phyloP scores from a whole-genome alignment of 1,284 basidiomycete genomes.

The Sanghuangporus weigelae region DNA sequence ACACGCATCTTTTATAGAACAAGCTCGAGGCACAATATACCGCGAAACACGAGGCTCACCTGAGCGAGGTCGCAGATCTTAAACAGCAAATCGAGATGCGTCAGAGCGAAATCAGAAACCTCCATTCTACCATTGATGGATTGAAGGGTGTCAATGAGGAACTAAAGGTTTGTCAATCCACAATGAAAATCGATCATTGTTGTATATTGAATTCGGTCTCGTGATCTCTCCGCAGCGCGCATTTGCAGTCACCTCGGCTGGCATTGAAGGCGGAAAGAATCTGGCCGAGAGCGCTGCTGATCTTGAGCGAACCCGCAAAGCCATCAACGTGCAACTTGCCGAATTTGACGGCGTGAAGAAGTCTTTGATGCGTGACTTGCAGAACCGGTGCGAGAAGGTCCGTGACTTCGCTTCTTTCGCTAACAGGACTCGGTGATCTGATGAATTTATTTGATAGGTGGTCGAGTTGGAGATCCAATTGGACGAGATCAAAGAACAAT shows the following conservation, averaged over 20 bases:
- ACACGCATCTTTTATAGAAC: constrained; percentile 43
- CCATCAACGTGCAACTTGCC: constrained; percentile 93
- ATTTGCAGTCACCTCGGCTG: constrained; percentile 93
- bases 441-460: constrained; percentile 51
- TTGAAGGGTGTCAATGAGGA: constrained; percentile 97
- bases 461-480: constrained; percentile 99
- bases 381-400: constrained; percentile 99
- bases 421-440: not conserved
- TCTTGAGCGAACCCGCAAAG: constrained; percentile 94
- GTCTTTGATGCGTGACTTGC: constrained; percentile 96
- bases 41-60: constrained; percentile 86
- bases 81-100: constrained; percentile 90
- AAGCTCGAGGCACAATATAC: constrained; percentile 95
- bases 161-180: constrained; percentile 67
- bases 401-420: constrained; percentile 18
- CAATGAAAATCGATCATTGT: not conserved
- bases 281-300: constrained; percentile 96
- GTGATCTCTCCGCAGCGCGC: constrained; percentile 60
- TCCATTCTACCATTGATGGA: constrained; percentile 87
- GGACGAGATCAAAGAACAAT: constrained; percentile 98
- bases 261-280: constrained; percentile 94
- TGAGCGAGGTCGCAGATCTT: constrained; percentile 84
- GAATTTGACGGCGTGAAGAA: constrained; percentile 99
- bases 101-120: constrained; percentile 77
- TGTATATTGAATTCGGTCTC: not conserved